These are phyloP conservation scores for Quercus ilex DNA, from an alignment of 306 rosid genomes.

Conservation along the genomic window DNA sequence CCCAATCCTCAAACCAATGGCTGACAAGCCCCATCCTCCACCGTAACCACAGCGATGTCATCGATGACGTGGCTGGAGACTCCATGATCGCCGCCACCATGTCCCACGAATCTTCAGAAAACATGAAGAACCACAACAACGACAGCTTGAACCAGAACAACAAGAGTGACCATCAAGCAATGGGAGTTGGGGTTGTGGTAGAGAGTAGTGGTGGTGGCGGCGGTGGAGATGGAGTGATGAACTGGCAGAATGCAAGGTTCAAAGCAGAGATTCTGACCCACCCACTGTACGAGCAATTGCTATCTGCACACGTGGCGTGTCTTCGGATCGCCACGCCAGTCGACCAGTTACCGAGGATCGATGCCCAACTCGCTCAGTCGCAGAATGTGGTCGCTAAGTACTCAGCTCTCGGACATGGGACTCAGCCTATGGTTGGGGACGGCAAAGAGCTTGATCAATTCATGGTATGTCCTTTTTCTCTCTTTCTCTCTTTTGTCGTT, in stretches of 20 bases:
- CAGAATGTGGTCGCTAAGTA: slow-evolving; percentile 93
- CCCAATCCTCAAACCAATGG: slow-evolving; percentile 73
- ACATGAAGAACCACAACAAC: slow-evolving; percentile 29
- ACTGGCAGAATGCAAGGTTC: slow-evolving; percentile 77
- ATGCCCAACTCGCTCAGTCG: slow-evolving; percentile 88
- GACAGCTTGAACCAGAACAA: slow-evolving; percentile 25
- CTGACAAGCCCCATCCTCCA: slow-evolving; percentile 63
- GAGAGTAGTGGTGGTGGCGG: slow-evolving; percentile 47
- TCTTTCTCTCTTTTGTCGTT: not conserved
- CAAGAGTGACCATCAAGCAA: not conserved
- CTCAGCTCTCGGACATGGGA: slow-evolving; percentile 62
- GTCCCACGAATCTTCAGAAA: slow-evolving; percentile 57
- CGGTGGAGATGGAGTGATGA: slow-evolving; percentile 46
- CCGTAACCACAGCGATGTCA: slow-evolving; percentile 79
- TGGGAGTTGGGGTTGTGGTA: slow-evolving; percentile 18
- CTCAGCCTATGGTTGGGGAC: slow-evolving; percentile 50
- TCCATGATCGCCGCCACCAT: slow-evolving; percentile 46
- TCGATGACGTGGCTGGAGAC: slow-evolving; percentile 52
- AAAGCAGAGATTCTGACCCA: slow-evolving; percentile 85
- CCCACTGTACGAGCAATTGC: slow-evolving; percentile 84
- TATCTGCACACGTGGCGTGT: slow-evolving; percentile 93
- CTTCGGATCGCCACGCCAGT: slow-evolving; percentile 97
- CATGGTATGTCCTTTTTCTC: slow-evolving; percentile 57
- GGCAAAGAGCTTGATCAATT: slow-evolving; percentile 92
- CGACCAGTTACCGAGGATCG: slow-evolving; percentile 94